A percentile compares a stretch with the other conserved stretches of the same genome.
These are phyloP conservation scores for Polyporus tsugae DNA, from an alignment of 1,284 basidiomycete species.

Conservation along the genomic window DNA sequence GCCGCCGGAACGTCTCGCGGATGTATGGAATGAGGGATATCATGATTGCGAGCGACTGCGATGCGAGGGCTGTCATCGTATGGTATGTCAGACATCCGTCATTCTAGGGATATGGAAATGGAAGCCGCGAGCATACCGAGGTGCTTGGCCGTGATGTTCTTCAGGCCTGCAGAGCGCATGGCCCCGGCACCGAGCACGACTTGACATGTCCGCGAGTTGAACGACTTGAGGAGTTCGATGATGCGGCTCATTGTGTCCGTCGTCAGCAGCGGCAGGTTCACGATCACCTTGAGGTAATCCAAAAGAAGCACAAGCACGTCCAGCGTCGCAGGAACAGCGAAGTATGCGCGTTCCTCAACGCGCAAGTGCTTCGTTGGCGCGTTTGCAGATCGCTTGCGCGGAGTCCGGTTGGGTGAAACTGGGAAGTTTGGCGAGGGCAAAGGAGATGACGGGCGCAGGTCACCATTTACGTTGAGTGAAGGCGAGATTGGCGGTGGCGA, in stretches of 20 bases:
- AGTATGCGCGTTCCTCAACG: slow-evolving; percentile 88
- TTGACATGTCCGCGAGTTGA: slow-evolving; percentile 98
- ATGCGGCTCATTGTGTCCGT: slow-evolving; percentile 94
- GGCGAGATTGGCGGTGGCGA: slow-evolving; percentile 37
- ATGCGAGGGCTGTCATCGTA: slow-evolving; percentile 81
- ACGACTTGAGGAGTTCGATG: slow-evolving; percentile 96
- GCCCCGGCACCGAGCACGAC: slow-evolving; percentile 98
- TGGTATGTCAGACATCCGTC: slow-evolving; percentile 18
- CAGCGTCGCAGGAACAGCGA: slow-evolving; percentile 87
- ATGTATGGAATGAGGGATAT: slow-evolving; percentile 97
- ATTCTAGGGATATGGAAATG: background rate
- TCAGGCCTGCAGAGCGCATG: slow-evolving; percentile 96
- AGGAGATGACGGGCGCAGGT: slow-evolving; percentile 39
- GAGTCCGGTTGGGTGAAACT: slow-evolving; percentile 30
- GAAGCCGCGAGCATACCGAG: slow-evolving; percentile 65
- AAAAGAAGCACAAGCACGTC: slow-evolving; percentile 79
- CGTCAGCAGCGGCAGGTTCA: slow-evolving; percentile 89
- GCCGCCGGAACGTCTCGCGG: slow-evolving; percentile 92
- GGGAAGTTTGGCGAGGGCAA: slow-evolving; percentile 40
- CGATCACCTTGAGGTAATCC: slow-evolving; percentile 90
- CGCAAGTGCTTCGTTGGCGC: slow-evolving; percentile 74
- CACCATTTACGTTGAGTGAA: slow-evolving; percentile 34
- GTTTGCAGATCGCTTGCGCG: slow-evolving; percentile 42
- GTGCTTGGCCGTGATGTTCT: slow-evolving; percentile 99
- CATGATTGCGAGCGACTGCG: slow-evolving; percentile 94